Evolutionary conservation across 2,329 filamentous ascomycete species (phyloP).

Genomic region (Trichoderma sp.): DNA sequence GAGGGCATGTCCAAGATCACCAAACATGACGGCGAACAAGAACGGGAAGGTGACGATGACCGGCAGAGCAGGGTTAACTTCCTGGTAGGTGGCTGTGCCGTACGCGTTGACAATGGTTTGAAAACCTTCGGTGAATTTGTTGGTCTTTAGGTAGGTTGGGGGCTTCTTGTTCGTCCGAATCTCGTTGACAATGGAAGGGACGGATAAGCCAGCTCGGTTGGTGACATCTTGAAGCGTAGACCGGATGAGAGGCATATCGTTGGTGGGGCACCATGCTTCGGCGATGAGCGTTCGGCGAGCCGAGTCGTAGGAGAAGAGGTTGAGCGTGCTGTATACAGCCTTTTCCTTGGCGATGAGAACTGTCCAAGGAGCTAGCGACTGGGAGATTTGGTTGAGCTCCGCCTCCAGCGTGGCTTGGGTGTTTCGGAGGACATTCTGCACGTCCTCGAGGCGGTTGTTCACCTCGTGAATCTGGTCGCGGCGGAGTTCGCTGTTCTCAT

Average conservation of each 20-base stretch:
- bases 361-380: conserved; percentile 94
- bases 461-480: conserved; percentile 97
- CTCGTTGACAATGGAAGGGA: conserved; percentile 97
- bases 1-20: conserved; percentile 89
- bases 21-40: conserved; percentile 99
- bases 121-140: conserved; percentile 97
- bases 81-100: conserved; percentile 93
- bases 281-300: conserved; percentile 95
- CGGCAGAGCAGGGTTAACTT: conserved; percentile 93
- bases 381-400: conserved; percentile 90
- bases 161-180: conserved; percentile 96
- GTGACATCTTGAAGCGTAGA: conserved; percentile 95
- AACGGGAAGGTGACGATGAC: conserved; percentile 99
- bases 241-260: conserved; percentile 84
- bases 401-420: conserved; percentile 93
- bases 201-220: conserved; percentile 90
- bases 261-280: conserved; percentile 95
- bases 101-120: conserved; percentile 99
- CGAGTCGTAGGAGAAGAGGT: conserved; percentile 95
- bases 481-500: conserved; percentile 94
- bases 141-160: conserved; percentile 95
- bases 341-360: conserved; percentile 98
- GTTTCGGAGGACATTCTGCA: conserved; percentile 89
- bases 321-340: conserved; percentile 92
- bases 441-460: conserved; percentile 87